Percentiles rank a stretch among this genome's conserved stretches.
Conservation (phyloP, 192 early-diverging fungal genomes). For the Mortierella alpina region DNA sequence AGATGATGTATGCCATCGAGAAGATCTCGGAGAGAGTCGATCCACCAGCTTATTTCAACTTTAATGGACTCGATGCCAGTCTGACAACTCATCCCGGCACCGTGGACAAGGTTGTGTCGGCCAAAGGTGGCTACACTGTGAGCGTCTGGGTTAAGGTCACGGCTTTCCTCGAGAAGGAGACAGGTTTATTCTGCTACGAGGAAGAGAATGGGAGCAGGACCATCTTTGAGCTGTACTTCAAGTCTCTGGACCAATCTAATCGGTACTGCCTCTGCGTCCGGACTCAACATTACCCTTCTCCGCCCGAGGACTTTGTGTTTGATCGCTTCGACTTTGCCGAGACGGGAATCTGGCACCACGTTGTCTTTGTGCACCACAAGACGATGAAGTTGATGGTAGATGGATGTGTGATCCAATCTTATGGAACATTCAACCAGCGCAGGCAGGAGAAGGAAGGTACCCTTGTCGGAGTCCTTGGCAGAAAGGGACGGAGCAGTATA, state of each 20-base stretch:
- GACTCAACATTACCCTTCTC: slow-evolving; percentile 52
- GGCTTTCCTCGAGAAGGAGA: slow-evolving; percentile 54
- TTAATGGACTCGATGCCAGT: slow-evolving; percentile 52
- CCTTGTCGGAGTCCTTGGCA: slow-evolving; percentile 51
- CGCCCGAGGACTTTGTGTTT: slow-evolving; percentile 57
- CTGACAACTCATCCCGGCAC: slow-evolving; percentile 44
- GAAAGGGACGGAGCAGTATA: slow-evolving; percentile 39
- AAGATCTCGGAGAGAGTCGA: slow-evolving; percentile 57
- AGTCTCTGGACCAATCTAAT: slow-evolving; percentile 51
- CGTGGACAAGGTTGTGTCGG: slow-evolving; percentile 44
- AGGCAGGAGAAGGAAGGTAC: slow-evolving; percentile 48
- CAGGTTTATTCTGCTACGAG: slow-evolving; percentile 55
- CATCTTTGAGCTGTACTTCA: slow-evolving; percentile 58
- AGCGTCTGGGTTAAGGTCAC: slow-evolving; percentile 58
- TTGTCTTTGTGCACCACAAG: slow-evolving; percentile 56
- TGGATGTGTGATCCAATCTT: slow-evolving; percentile 53
- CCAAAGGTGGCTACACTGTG: slow-evolving; percentile 54
- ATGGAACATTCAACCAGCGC: slow-evolving; percentile 56
- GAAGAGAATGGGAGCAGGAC: slow-evolving; percentile 51
- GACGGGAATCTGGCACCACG: slow-evolving; percentile 55
- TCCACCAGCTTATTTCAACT: slow-evolving; percentile 56
- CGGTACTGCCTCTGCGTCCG: slow-evolving; percentile 55
- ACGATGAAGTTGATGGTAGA: slow-evolving; percentile 57
- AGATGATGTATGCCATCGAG: slow-evolving; percentile 60
- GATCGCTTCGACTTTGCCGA: slow-evolving; percentile 55